Evolutionary conservation across 441 rosid species (phyloP).

Genomic region (Isatis lusitanica): DNA sequence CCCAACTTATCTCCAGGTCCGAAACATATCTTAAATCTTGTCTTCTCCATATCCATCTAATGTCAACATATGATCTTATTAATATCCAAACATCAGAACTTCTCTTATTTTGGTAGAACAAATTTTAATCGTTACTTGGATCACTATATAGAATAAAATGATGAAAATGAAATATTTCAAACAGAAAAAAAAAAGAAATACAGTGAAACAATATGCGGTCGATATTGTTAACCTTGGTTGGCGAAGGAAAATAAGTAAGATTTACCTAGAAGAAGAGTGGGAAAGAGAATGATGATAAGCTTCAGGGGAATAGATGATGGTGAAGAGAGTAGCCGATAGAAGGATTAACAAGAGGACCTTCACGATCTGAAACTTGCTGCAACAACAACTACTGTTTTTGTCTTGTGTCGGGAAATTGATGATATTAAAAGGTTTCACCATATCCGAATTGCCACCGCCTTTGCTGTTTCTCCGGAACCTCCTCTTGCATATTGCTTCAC

Average conservation of each 20-base stretch:
- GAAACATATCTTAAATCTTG: constrained; percentile 64
- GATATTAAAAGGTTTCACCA: constrained; percentile 47
- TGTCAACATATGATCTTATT: background rate
- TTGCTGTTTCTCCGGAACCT: constrained; percentile 50
- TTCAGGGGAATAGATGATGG: constrained; percentile 55
- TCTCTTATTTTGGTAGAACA: background rate
- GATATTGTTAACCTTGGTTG: too few relatives aligned
- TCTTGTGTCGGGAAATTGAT: constrained; percentile 50
- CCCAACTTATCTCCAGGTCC: constrained; percentile 56
- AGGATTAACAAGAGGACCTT: constrained; percentile 56
- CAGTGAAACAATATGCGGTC: too few relatives aligned
- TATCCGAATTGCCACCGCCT: constrained; percentile 37
- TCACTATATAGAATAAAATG: background rate
- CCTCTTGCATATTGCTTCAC: constrained; percentile 73
- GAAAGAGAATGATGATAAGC: constrained; percentile 45
- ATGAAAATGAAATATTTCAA: background rate
- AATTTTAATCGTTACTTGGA: background rate
- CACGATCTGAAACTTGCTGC: constrained; percentile 55
- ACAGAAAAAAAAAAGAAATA: too few relatives aligned
- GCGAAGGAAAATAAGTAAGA: background rate
- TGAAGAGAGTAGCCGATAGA: constrained; percentile 50
- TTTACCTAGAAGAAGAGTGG: constrained; percentile 47
- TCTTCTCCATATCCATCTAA: constrained; percentile 90
- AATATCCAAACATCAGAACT: background rate
- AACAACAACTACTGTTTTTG: constrained; percentile 41